Conservation (phyloP, 495 filamentous ascomycete genomes). For the Tricharina praecox region DNA sequence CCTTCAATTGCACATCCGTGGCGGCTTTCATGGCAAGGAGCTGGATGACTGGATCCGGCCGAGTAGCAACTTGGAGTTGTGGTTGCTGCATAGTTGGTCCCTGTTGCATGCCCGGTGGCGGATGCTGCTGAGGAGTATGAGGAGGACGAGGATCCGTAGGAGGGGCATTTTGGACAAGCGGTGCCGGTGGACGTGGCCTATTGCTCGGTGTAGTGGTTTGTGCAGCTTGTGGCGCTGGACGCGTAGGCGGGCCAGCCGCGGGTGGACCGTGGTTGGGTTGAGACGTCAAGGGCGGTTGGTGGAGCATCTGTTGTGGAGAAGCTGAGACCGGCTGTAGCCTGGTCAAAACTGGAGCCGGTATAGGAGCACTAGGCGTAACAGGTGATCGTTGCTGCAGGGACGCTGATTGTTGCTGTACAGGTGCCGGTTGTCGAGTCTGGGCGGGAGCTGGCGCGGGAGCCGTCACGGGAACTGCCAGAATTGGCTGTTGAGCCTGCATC, state of each 20-base stretch:
- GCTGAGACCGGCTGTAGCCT: background rate
- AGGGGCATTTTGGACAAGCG: background rate
- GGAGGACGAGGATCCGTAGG: conserved; percentile 3
- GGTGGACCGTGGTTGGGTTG: background rate
- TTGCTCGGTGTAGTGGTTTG: background rate
- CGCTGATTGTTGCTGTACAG: background rate
- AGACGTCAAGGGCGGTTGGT: background rate
- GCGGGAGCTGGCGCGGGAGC: background rate
- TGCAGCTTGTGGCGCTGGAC: background rate
- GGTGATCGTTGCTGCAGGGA: background rate
- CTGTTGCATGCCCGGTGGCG: conserved; percentile 24
- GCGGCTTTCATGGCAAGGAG: conserved; percentile 77
- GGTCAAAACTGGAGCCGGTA: too few species aligned
- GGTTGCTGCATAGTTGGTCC: conserved; percentile 8
- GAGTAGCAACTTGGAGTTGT: conserved; percentile 19
- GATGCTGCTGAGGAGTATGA: conserved; percentile 25
- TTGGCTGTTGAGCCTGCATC: too few species aligned
- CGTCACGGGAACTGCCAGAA: background rate
- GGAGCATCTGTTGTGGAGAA: background rate
- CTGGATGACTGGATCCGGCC: conserved; percentile 86
- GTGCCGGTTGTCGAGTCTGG: background rate
- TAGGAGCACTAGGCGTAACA: background rate
- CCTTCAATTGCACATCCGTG: conserved; percentile 71
- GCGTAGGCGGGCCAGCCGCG: background rate
- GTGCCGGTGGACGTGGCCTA: background rate